Conservation (phyloP, 1,284 basidiomycete genomes). For the Phaffia rhodozyma region DNA sequence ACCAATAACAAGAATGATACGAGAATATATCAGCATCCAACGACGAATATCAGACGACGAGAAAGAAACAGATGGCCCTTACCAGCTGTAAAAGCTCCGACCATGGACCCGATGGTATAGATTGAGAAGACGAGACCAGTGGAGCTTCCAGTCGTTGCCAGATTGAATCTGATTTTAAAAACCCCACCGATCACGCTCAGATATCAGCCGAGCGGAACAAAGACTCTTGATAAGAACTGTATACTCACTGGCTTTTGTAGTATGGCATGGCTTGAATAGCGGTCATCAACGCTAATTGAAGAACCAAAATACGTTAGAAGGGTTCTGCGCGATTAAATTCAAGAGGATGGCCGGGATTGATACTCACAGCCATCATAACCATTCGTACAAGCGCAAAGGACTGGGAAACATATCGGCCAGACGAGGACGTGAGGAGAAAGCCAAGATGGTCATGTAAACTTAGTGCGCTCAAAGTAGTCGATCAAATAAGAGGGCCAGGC, state of each 20-base stretch:
- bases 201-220: neutral
- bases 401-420: neutral
- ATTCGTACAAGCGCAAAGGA: neutral
- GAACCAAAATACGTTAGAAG: neutral
- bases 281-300: constrained; percentile 2
- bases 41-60: neutral
- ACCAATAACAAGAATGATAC: neutral
- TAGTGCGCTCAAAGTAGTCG: neutral
- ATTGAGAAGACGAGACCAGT: neutral
- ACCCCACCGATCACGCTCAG: no score
- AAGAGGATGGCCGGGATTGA: neutral
- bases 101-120: constrained; percentile 9
- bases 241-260: neutral
- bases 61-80: neutral
- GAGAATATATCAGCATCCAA: neutral
- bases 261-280: neutral
- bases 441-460: neutral
- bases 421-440: neutral
- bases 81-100: constrained; percentile 8
- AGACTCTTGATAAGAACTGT: neutral
- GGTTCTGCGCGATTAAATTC: no score
- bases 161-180: neutral
- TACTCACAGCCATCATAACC: constrained; percentile 2
- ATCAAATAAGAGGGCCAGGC: neutral
- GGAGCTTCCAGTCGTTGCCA: neutral